These are phyloP conservation scores for Heliosperma pusillum DNA, from an alignment of 148 eudicot genomes.

Conservation along the genomic window DNA sequence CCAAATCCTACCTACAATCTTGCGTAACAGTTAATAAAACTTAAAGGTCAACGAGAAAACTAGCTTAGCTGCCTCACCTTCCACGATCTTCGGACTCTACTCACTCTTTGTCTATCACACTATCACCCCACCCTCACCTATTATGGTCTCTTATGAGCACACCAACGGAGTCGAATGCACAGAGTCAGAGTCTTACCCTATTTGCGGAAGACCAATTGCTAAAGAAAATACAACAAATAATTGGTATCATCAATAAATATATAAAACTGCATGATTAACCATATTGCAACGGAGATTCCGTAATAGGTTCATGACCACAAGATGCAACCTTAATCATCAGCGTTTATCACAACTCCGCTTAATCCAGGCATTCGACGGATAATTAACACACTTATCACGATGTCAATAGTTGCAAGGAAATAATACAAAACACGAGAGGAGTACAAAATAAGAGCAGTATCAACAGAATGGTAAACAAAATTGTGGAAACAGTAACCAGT, in stretches of 20 bases:
- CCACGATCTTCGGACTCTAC: neutral
- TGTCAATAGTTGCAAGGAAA: neutral
- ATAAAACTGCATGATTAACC: neutral
- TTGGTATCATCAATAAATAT: too few species aligned
- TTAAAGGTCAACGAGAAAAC: too few species aligned
- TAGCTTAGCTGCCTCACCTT: neutral
- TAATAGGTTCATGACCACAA: neutral
- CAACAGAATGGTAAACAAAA: neutral
- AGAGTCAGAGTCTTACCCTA: too few species aligned
- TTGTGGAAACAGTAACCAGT: neutral
- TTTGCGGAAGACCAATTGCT: too few species aligned
- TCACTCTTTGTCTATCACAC: too few species aligned
- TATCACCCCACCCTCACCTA: too few species aligned
- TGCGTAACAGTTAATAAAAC: too few species aligned
- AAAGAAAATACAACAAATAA: too few species aligned
- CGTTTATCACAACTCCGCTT: neutral
- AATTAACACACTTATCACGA: neutral
- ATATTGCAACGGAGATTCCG: neutral
- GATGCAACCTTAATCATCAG: neutral
- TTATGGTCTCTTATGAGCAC: too few species aligned
- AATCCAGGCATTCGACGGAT: too few species aligned
- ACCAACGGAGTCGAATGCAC: too few species aligned
- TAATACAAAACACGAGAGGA: neutral
- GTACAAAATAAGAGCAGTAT: neutral
- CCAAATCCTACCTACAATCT: too few species aligned